These are phyloP conservation scores for Fusarium longipes DNA, from an alignment of 2,329 filamentous ascomycete genomes.

Conservation along the genomic window DNA sequence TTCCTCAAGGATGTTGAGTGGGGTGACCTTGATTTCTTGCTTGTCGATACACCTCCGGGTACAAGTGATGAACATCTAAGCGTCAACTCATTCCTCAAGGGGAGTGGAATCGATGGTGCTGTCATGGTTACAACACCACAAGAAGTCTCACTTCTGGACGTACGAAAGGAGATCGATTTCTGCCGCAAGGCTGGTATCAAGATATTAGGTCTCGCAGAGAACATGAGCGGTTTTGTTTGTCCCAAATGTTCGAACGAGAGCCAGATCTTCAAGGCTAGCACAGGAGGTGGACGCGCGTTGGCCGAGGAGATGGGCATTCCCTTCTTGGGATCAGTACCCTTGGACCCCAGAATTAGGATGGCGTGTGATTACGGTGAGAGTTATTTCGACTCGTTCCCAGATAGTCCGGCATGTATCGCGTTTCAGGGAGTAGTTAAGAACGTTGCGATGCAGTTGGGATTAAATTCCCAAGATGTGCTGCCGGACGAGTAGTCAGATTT, in stretches of 20 bases:
- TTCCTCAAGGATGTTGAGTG: constrained; percentile 98
- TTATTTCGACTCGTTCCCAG: constrained; percentile 92
- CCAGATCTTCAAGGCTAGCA: constrained; percentile 91
- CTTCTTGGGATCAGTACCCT: constrained; percentile 88
- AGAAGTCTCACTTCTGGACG: constrained; percentile 91
- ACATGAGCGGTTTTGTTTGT: constrained; percentile 98
- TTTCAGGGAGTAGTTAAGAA: constrained; percentile 82
- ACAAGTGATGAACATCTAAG: constrained; percentile 96
- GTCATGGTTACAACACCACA: constrained; percentile 95
- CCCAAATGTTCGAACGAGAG: constrained; percentile 85
- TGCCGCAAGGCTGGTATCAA: constrained; percentile 93
- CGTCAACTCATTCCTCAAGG: constrained; percentile 90
- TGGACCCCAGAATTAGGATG: constrained; percentile 95
- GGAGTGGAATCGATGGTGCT: constrained; percentile 92
- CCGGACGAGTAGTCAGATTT: constrained; percentile 48
- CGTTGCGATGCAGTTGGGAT: constrained; percentile 73
- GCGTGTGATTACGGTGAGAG: constrained; percentile 97
- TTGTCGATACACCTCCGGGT: constrained; percentile 95
- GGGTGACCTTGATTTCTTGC: constrained; percentile 91
- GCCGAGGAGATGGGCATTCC: constrained; percentile 89
- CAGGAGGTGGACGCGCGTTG: constrained; percentile 83
- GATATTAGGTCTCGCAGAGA: constrained; percentile 91
- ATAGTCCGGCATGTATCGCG: constrained; percentile 88
- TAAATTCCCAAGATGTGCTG: constrained; percentile 67
- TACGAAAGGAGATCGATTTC: constrained; percentile 97